phyloP scores from a whole-genome alignment of 768 basidiomycete species.

The Hypholoma fasciculare region DNA sequence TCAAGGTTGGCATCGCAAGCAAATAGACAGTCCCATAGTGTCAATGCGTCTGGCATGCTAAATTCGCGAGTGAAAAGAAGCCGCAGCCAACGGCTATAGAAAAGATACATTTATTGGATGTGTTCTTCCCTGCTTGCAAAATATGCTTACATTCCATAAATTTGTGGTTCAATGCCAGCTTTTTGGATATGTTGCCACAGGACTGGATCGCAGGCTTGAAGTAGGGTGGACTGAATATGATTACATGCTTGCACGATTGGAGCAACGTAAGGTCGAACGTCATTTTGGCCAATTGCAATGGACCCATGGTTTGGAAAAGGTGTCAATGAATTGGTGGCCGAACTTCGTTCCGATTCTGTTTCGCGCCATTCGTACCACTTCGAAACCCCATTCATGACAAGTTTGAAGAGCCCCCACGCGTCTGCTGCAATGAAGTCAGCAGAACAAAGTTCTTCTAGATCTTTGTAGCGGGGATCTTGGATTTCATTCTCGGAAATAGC shows the following conservation, averaged over 20 bases:
- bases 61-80: constrained; percentile 94
- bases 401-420: constrained; percentile 79
- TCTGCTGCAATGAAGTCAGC: constrained; percentile 79
- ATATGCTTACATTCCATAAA: constrained; percentile 86
- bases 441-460: constrained; percentile 64
- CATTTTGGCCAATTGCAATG: constrained; percentile 44
- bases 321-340: constrained; percentile 20
- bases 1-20: constrained; percentile 81
- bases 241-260: constrained; percentile 88
- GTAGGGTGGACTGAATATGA: constrained; percentile 69
- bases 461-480: constrained; percentile 28
- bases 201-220: constrained; percentile 78
- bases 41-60: constrained; percentile 74
- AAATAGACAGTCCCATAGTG: constrained; percentile 95
- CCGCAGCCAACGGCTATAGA: constrained; percentile 84
- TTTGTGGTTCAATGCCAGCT: constrained; percentile 90
- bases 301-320: constrained; percentile 46
- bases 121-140: not conserved
- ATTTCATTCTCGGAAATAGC: constrained; percentile 47
- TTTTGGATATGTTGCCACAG: constrained; percentile 75
- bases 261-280: constrained; percentile 67
- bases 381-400: constrained; percentile 78
- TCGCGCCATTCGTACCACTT: constrained; percentile 79
- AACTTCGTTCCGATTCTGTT: constrained; percentile 20
- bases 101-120: constrained; percentile 6